phyloP scores from a whole-genome alignment of 2,329 filamentous ascomycete species.

The Stagonosporopsis chrysanthemi region DNA sequence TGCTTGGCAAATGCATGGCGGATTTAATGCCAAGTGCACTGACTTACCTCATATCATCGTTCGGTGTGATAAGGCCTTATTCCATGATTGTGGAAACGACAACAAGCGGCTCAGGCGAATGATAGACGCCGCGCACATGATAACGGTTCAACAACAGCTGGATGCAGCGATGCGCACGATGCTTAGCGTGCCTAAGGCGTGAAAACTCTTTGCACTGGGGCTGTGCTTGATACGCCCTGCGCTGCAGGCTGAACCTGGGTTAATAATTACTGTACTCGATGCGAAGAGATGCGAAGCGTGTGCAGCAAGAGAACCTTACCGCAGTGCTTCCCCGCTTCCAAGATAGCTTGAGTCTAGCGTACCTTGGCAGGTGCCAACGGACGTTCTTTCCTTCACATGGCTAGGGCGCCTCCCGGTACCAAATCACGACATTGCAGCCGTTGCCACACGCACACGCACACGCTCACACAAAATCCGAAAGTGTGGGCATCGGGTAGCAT shows the following conservation, averaged over 20 bases:
- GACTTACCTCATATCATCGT: slow-evolving; percentile 20
- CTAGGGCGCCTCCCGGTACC: slow-evolving; percentile 5
- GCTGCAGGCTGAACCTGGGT: slow-evolving; percentile 16
- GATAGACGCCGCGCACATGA: slow-evolving; percentile 14
- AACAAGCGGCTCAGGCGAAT: slow-evolving; percentile 13
- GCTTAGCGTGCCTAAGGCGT: background rate
- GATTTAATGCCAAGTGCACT: slow-evolving; percentile 22
- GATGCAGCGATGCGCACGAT: background rate
- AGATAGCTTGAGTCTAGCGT: slow-evolving; percentile 5
- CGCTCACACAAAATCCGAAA: background rate
- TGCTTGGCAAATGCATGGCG: slow-evolving; percentile 30
- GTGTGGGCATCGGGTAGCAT: background rate
- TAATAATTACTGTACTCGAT: slow-evolving; percentile 3
- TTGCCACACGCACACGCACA: slow-evolving; percentile 14
- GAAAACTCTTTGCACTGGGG: background rate
- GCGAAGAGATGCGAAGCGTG: slow-evolving; percentile 16
- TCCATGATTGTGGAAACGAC: slow-evolving; percentile 21
- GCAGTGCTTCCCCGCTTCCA: slow-evolving; percentile 14
- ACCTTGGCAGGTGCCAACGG: slow-evolving; percentile 13
- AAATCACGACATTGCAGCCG: slow-evolving; percentile 8
- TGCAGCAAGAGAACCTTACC: slow-evolving; percentile 7
- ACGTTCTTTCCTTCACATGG: slow-evolving; percentile 9
- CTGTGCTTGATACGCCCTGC: slow-evolving; percentile 13
- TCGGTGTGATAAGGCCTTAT: slow-evolving; percentile 22
- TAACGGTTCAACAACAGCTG: slow-evolving; percentile 5